phyloP scores from a whole-genome alignment of 2,329 filamentous ascomycete genomes.

The Rosellinia necatrix region DNA sequence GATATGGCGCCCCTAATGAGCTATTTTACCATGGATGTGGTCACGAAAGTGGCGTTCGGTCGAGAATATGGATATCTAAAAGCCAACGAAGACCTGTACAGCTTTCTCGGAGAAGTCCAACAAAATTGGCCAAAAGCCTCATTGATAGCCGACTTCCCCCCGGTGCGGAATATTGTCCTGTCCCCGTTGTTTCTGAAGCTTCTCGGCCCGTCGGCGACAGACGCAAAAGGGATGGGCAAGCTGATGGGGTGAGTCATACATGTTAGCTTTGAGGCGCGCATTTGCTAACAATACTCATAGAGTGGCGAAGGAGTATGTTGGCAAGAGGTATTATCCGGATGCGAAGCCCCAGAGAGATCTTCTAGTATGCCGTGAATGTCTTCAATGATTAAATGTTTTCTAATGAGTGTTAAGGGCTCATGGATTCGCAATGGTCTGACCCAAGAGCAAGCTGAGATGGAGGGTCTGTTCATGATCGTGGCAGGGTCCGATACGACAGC shows the following conservation, averaged over 20 bases:
- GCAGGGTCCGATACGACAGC: slow-evolving; percentile 21
- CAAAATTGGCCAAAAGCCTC: slow-evolving; percentile 1
- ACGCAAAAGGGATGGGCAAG: slow-evolving; percentile 38
- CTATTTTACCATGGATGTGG: slow-evolving; percentile 47
- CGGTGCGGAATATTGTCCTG: slow-evolving; percentile 45
- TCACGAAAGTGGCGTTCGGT: slow-evolving; percentile 55
- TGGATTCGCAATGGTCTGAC: slow-evolving; percentile 16
- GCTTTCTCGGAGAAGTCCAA: slow-evolving; percentile 38
- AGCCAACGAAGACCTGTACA: slow-evolving; percentile 49
- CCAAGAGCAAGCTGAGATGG: slow-evolving; percentile 5
- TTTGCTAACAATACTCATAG: neutral
- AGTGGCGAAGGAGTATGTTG: slow-evolving; percentile 2
- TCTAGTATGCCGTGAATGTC: neutral
- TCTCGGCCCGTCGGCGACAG: slow-evolving; percentile 44
- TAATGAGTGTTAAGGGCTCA: slow-evolving; percentile 7
- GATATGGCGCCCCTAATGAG: slow-evolving; percentile 10
- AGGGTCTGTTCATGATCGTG: slow-evolving; percentile 13
- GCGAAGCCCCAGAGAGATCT: slow-evolving; percentile 15
- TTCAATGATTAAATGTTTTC: neutral
- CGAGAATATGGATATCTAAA: slow-evolving; percentile 51
- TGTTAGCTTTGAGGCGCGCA: neutral
- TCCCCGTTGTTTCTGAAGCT: slow-evolving; percentile 39
- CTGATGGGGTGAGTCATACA: slow-evolving; percentile 34
- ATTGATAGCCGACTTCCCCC: slow-evolving; percentile 47
- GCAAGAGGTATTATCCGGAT: slow-evolving; percentile 8